phyloP scores from a whole-genome alignment of 352 stramenopile species.

The Phytophthora uliginosa region DNA sequence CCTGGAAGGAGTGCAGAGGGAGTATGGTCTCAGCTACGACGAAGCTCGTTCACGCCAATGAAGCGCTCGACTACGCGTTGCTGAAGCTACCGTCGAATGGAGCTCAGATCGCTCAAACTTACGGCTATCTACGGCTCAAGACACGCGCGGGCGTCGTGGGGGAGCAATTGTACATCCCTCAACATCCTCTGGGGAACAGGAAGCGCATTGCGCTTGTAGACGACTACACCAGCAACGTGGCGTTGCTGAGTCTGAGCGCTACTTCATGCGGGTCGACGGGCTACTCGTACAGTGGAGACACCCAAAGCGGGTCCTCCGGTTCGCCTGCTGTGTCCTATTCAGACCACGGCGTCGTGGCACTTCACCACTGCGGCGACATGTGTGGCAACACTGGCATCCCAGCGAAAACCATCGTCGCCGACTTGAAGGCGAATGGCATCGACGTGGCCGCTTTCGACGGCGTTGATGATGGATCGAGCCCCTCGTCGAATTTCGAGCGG shows the following conservation, averaged over 20 bases:
- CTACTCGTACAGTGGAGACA: constrained; percentile 74
- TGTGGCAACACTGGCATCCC: constrained; percentile 72
- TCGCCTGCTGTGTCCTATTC: constrained; percentile 60
- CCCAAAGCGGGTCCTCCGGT: constrained; percentile 67
- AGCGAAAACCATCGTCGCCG: constrained; percentile 46
- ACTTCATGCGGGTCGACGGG: constrained; percentile 46
- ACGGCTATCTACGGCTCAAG: constrained; percentile 65
- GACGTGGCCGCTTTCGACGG: constrained; percentile 46
- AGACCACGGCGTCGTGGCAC: constrained; percentile 69
- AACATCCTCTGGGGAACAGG: constrained; percentile 52
- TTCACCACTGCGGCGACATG: constrained; percentile 71
- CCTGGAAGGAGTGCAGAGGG: constrained; percentile 34
- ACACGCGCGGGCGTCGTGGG: constrained; percentile 30
- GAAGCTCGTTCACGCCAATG: constrained; percentile 49
- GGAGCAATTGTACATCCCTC: constrained; percentile 62
- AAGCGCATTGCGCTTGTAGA: constrained; percentile 62
- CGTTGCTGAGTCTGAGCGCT: constrained; percentile 43
- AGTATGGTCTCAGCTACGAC: constrained; percentile 48
- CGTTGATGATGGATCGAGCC: constrained; percentile 34
- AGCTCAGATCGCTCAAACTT: constrained; percentile 34
- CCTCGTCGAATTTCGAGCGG: constrained; percentile 30
- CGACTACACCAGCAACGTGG: constrained; percentile 50
- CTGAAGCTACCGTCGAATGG: constrained; percentile 44
- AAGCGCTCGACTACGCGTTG: constrained; percentile 64
- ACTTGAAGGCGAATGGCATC: constrained; percentile 37